A percentile compares a stretch with the other conserved stretches of the same genome.
Evolutionary conservation across 2,329 filamentous ascomycete species (phyloP).

Genomic region (Trichoderma sp.): DNA sequence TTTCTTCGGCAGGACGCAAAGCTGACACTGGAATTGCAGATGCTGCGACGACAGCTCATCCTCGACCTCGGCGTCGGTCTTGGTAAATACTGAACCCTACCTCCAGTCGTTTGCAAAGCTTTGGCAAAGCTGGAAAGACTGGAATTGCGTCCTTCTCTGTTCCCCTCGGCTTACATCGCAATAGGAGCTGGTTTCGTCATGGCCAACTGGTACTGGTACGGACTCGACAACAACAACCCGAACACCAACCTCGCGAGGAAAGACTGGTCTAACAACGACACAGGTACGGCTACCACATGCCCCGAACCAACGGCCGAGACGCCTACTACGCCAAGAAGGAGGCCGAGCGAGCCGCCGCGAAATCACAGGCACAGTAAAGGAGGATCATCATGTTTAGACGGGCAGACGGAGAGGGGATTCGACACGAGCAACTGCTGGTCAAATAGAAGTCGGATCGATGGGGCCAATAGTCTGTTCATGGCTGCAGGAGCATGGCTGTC

Average conservation of each 20-base stretch:
- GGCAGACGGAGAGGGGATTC: constrained; percentile 15
- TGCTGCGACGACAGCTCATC: constrained; percentile 62
- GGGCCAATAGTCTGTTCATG: background rate
- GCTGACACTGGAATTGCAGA: constrained; percentile 44
- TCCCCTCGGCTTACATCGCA: constrained; percentile 40
- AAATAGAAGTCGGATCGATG: constrained; percentile 1
- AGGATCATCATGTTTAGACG: background rate
- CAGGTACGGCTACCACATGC: constrained; percentile 66
- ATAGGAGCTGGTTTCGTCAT: constrained; percentile 57
- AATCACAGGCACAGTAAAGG: constrained; percentile 34
- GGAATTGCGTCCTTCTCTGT: background rate
- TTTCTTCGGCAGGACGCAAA: background rate
- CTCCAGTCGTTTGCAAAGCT: background rate
- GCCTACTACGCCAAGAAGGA: constrained; percentile 61
- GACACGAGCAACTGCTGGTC: background rate
- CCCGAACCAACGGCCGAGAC: constrained; percentile 61
- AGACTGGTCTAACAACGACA: constrained; percentile 4
- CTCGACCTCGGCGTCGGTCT: constrained; percentile 58
- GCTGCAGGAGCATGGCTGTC: constrained; percentile 9
- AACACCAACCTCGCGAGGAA: background rate
- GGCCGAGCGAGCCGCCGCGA: constrained; percentile 54
- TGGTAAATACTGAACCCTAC: constrained; percentile 46
- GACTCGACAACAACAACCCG: background rate
- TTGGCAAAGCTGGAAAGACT: background rate
- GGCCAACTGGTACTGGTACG: constrained; percentile 62